Evolutionary conservation across 371 early-diverging fungal species (phyloP).

Genomic region (Mortierella sp.): DNA sequence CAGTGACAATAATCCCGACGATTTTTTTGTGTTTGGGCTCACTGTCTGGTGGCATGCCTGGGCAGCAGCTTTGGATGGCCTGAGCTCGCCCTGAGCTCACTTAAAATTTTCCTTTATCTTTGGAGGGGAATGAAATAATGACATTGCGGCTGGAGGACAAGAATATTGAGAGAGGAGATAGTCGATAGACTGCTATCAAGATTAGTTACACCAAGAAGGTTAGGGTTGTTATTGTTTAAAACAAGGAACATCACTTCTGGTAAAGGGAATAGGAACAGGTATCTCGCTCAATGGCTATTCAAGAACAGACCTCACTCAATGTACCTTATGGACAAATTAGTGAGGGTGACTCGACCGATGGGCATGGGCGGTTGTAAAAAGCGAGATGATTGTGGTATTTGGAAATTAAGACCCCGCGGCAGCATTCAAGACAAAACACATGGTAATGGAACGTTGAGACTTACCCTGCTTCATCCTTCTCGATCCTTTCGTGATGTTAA

Average conservation of each 20-base stretch:
- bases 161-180: not conserved
- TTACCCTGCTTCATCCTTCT: not conserved
- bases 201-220: not conserved
- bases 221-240: not conserved
- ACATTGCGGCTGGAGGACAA: not conserved
- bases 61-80: constrained; percentile 36
- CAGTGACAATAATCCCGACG: constrained; percentile 32
- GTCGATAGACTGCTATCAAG: constrained; percentile 7
- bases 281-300: not conserved
- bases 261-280: not conserved
- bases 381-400: not conserved
- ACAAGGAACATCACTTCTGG: not conserved
- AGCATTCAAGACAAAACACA: not conserved
- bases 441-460: not conserved
- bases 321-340: not conserved
- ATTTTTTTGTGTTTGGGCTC: constrained; percentile 48
- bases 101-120: constrained; percentile 28
- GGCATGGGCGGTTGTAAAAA: not conserved
- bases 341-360: not conserved
- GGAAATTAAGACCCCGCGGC: not conserved
- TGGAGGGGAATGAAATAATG: constrained; percentile 5
- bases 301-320: not conserved
- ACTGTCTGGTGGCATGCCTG: constrained; percentile 20
- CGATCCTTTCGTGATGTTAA: not conserved
- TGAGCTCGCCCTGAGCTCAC: constrained; percentile 40